Percentiles rank a stretch among this genome's conserved stretches.
Conservation (phyloP, 202 grass and related monocot species). For the Schoenoplectus tabernaemontani region DNA sequence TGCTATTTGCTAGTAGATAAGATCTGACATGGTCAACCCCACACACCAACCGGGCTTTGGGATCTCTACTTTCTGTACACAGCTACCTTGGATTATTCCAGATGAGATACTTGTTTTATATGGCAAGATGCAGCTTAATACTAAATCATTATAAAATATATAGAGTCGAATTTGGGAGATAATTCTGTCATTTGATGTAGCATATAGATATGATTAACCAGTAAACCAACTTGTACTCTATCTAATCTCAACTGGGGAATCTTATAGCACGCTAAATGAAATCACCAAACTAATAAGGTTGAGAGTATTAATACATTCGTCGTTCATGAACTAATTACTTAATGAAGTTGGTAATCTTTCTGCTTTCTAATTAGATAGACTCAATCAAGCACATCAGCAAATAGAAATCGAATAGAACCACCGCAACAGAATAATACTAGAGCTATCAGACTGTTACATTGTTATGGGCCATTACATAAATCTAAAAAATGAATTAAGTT, state of each 20-base stretch:
- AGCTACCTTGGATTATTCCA: not conserved
- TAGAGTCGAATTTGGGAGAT: not conserved
- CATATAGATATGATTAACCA: not conserved
- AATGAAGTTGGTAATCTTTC: not conserved
- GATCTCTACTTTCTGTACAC: not conserved
- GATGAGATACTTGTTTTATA: not conserved
- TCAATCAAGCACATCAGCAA: not conserved
- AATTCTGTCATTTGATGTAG: not conserved
- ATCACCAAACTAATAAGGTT: not conserved
- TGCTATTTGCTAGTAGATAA: not conserved
- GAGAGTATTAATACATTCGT: not conserved
- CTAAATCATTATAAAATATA: not conserved
- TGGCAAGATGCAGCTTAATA: not conserved
- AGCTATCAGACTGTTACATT: not conserved
- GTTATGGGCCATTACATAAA: not conserved
- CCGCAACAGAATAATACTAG: not conserved
- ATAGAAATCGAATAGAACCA: not conserved
- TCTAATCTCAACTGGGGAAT: not conserved
- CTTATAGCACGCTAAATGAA: not conserved
- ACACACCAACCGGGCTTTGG: not conserved
- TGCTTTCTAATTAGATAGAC: not conserved
- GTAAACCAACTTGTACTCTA: not conserved
- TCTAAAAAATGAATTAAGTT: not conserved
- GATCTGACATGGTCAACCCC: not conserved
- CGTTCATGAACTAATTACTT: not conserved